A percentile compares a stretch with the other conserved stretches of the same genome.
Conservation (phyloP, 345 rosid species). For the Cardamine occulta region DNA sequence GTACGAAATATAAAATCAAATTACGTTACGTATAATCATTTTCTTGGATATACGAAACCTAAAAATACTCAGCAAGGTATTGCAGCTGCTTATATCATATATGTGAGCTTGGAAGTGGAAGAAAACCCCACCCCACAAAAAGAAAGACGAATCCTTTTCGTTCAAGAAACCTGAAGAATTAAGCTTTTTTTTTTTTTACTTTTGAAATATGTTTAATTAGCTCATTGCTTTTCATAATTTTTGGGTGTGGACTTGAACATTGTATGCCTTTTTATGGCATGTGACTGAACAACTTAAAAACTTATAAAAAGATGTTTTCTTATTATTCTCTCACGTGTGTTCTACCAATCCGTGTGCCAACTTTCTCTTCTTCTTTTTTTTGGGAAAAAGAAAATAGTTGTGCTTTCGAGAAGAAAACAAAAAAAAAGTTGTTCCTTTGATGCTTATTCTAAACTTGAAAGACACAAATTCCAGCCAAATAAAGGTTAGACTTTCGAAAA, state of each 20-base stretch:
- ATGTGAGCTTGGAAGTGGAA: constrained; percentile 32
- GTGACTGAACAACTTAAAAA: constrained; percentile 33
- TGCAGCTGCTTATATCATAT: constrained; percentile 34
- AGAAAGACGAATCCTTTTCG: constrained; percentile 36
- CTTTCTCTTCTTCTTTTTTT: constrained; percentile 30
- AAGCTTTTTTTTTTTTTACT: neutral
- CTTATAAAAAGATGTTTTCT: constrained; percentile 25
- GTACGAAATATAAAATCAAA: constrained; percentile 1
- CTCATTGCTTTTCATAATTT: constrained; percentile 18
- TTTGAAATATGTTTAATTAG: constrained; percentile 21
- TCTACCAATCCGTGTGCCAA: constrained; percentile 42
- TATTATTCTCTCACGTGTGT: constrained; percentile 45
- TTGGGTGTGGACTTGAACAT: constrained; percentile 21
- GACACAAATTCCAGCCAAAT: constrained; percentile 37
- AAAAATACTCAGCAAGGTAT: constrained; percentile 18
- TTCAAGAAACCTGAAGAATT: constrained; percentile 42
- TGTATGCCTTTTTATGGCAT: constrained; percentile 43
- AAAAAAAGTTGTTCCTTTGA: constrained; percentile 31
- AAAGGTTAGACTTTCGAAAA: constrained; percentile 40
- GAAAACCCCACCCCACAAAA: constrained; percentile 28
- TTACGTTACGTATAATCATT: constrained; percentile 6
- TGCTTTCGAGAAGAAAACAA: constrained; percentile 33
- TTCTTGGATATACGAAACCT: constrained; percentile 21
- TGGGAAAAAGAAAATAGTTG: constrained; percentile 26
- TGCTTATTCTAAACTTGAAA: constrained; percentile 47